Conservation (phyloP, 225 moss, liverwort and hornwort genomes). For the Climacium dendroides region DNA sequence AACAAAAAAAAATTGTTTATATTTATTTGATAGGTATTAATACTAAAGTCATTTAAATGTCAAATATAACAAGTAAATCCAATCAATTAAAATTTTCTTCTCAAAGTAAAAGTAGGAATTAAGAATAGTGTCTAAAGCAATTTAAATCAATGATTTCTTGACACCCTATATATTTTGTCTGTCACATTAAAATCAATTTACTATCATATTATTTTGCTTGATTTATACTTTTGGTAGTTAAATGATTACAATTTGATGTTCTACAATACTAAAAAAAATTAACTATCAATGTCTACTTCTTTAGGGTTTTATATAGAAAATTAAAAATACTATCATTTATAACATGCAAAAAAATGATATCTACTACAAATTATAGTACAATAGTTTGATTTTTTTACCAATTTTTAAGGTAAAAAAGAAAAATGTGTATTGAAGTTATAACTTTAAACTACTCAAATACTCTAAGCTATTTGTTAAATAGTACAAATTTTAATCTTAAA, state of each 20-base stretch:
- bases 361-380: background rate
- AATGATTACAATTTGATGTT: background rate
- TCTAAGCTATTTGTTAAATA: no score
- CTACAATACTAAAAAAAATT: no score
- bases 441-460: background rate
- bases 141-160: background rate
- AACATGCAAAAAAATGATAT: background rate
- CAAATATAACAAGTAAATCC: background rate
- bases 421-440: no score
- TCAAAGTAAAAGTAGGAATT: background rate
- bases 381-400: background rate
- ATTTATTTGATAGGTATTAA: background rate
- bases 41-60: background rate
- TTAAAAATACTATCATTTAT: no score
- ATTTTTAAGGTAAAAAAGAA: background rate
- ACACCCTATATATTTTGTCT: background rate
- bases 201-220: background rate
- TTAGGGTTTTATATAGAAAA: background rate
- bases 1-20: no score
- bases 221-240: background rate
- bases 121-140: background rate
- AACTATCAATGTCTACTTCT: accelerated
- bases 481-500: background rate
- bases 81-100: no score
- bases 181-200: background rate